Base-by-base conservation (phyloP, 805 yeast genomes). In the Pichia pseudocactophila region DNA sequence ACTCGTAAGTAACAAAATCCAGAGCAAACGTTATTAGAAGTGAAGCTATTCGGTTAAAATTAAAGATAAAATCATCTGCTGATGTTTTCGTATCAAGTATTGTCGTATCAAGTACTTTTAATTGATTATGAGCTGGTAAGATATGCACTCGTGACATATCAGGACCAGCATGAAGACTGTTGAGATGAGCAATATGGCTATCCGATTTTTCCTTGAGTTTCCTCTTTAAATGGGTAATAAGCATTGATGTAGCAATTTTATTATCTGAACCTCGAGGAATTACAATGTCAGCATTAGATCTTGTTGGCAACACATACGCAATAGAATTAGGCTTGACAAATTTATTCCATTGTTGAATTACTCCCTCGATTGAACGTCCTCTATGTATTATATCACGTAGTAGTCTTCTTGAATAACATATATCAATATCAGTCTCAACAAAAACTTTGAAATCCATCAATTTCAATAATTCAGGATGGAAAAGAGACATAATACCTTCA, bases 251-350 rank as follows among this genome's bases (percentile, higher is more conserved):
- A 11, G 96, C 97, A 11, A 82, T 77, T 1, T 60, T 58, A 60
- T 87, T 90, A 58, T 88, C 96, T 7, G 84, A 73, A 15, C 96
- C 95, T 27, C 94, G 70, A 2, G 98, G 97, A n/a, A 92, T 75
- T 13, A 92, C 78, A 45, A 90, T 71, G 59, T 92, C 95, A 0
- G 97, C 96, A 43, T 70, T 69, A 36, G 73, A 67, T 79, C 82
- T 74, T 0, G 94, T 82, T 1, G 94, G 92, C 41, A 70, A 73
- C 13, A 90, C 81, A 51, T 72, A 75, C 33, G 78, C 64, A 19
- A 80, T 88, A 8, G 94, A 88, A 58, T 87, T 86, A 7, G 98
- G 98, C 59, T 90, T 92, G 22, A 92, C 98, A 59, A 80, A 89
- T 20, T 67, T 62, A 49, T 84, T 80, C 97, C 97, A 92, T 57